Conservation (phyloP, 805 yeast genomes). For the Kodamaea sagamina region DNA sequence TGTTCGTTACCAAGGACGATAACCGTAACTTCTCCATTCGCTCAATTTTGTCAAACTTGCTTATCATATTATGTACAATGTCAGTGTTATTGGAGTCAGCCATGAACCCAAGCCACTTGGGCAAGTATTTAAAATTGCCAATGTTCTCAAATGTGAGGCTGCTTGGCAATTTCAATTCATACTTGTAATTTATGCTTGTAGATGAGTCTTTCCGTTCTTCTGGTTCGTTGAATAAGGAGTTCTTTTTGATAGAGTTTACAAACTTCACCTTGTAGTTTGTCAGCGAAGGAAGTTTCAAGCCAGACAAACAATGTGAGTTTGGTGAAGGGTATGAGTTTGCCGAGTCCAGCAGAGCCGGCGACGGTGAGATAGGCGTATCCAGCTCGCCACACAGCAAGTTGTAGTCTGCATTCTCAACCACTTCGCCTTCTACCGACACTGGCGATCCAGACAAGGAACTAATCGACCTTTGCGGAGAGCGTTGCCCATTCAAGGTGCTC, state of each 20-base stretch:
- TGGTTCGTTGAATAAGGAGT: constrained; percentile 18
- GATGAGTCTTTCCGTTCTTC: constrained; percentile 1
- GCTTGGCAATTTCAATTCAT: constrained; percentile 14
- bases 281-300: constrained; percentile 45
- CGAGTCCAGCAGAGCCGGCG: background rate
- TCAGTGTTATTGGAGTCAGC: constrained; percentile 20
- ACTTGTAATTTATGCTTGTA: constrained; percentile 7
- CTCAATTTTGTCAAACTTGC: constrained; percentile 41
- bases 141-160: constrained; percentile 3
- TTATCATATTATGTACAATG: constrained; percentile 27
- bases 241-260: constrained; percentile 38
- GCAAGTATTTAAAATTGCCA: constrained; percentile 19
- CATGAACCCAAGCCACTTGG: constrained; percentile 36
- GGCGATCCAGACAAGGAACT: constrained; percentile 4
- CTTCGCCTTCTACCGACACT: background rate
- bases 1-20: constrained; percentile 17
- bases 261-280: constrained; percentile 39
- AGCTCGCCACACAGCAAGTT: background rate
- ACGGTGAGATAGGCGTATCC: constrained; percentile 1
- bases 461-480: background rate
- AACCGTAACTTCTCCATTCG: constrained; percentile 40
- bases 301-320: constrained; percentile 28
- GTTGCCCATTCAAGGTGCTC: constrained; percentile 2
- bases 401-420: background rate
- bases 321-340: constrained; percentile 6